Evolutionary conservation across 805 yeast species (phyloP).

Genomic region (Metschnikowia aberdeeniae): DNA sequence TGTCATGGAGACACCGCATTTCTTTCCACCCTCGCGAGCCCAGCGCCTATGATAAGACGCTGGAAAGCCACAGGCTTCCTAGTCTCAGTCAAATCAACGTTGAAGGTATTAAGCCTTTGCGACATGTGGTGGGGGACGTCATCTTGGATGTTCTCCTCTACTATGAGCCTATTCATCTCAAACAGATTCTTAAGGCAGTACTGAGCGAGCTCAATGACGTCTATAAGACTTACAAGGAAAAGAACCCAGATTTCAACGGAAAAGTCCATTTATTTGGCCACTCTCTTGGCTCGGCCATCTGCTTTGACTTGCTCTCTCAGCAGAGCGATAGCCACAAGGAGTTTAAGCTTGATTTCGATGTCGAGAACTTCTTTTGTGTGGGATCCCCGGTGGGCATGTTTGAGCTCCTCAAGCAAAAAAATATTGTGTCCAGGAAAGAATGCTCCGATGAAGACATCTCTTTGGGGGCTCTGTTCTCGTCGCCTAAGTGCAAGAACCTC

Average conservation of each 20-base stretch:
- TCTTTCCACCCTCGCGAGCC: conserved; percentile 53
- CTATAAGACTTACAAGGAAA: conserved; percentile 51
- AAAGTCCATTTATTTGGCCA: conserved; percentile 84
- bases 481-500: conserved; percentile 60
- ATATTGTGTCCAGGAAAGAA: conserved; percentile 44
- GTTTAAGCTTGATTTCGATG: conserved; percentile 56
- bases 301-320: conserved; percentile 64
- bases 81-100: conserved; percentile 68
- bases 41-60: conserved; percentile 22
- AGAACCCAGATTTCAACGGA: conserved; percentile 74
- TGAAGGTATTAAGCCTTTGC: conserved; percentile 69
- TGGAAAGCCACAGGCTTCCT: conserved; percentile 48
- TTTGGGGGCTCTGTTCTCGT: conserved; percentile 19
- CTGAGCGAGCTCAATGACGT: conserved; percentile 59
- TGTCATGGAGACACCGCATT: conserved; percentile 83
- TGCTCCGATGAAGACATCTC: conserved; percentile 12
- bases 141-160: conserved; percentile 77
- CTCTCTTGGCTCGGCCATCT: conserved; percentile 84
- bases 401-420: conserved; percentile 63
- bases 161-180: conserved; percentile 62
- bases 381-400: conserved; percentile 93
- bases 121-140: conserved; percentile 82
- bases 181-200: conserved; percentile 60
- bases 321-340: conserved; percentile 38
- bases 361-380: conserved; percentile 69